A percentile compares a stretch with the other conserved stretches of the same genome.
Conservation (phyloP, 768 basidiomycete genomes). For the Cyathus striatus region DNA sequence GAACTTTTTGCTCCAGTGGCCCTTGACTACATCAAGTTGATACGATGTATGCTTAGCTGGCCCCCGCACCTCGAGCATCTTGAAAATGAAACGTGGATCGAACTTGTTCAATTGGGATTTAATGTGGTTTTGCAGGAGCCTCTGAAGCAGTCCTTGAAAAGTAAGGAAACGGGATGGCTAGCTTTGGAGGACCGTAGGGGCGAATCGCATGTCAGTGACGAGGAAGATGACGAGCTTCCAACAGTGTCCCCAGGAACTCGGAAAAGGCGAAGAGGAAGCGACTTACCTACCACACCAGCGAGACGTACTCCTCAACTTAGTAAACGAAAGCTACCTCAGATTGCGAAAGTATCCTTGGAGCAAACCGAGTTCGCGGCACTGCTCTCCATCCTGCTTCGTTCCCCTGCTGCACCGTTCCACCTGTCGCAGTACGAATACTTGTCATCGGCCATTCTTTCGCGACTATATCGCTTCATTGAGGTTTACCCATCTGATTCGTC, state of each 20-base stretch:
- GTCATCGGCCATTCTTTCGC: conserved; percentile 48
- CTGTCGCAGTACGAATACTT: conserved; percentile 29
- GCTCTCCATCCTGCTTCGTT: conserved; percentile 54
- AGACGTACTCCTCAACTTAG: conserved; percentile 16
- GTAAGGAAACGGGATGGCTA: conserved; percentile 21
- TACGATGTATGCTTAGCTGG: conserved; percentile 60
- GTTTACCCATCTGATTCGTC: conserved; percentile 71
- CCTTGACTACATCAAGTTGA: conserved; percentile 76
- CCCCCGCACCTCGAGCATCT: conserved; percentile 78
- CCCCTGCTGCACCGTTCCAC: conserved; percentile 55
- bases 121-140: conserved; percentile 70
- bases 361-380: conserved; percentile 71
- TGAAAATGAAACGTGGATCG: conserved; percentile 59
- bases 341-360: conserved; percentile 42
- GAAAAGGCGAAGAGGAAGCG: conserved; percentile 30
- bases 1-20: conserved; percentile 60
- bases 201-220: conserved; percentile 26
- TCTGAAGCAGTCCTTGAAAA: conserved; percentile 27
- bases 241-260: conserved; percentile 12
- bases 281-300: conserved; percentile 10
- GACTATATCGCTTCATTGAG: conserved; percentile 51
- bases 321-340: conserved; percentile 7
- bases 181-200: conserved; percentile 21
- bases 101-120: conserved; percentile 66
- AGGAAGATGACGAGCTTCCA: conserved; percentile 14